Base-by-base conservation (phyloP, 768 basidiomycete species). In the Candolleomyces efflorescens region DNA sequence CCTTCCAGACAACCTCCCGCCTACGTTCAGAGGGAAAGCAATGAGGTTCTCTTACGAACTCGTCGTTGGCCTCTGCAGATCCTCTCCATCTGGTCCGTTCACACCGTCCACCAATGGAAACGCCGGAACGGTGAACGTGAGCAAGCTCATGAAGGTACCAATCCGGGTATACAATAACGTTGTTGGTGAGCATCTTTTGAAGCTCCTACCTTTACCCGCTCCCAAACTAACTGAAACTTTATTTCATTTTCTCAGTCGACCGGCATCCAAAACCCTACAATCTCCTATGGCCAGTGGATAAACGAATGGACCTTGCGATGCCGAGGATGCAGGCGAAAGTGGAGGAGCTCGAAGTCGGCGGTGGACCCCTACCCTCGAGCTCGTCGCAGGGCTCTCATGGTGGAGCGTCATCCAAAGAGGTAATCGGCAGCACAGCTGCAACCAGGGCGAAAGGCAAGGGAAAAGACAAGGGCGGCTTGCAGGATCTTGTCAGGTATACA, bases 161-260 rank as follows among this genome's bases (percentile, higher is more conserved):
- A 87, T 99, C 46, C 76, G 94, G 22, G 78, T 98, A 5, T 98
- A 97, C 73, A 94, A 92, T 58, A 78, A 94, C 62, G 90, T 97
- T 57, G 75, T 83, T 47, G 83, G 94, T 94, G 63, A 51, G 85
- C 68, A 13, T n/a, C 49, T 37, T 57, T 13, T 32, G 10, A 17
- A 27, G 22, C 41, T 39, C 47, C 23, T 39, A 22, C 10, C 53
- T 17, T 48, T 44, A 37, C 24, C 36, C 50, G n/a, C 38, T 62
- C 55, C 48, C 43, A 43, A 51, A 17, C 26, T n/a, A n/a, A 13
- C 45, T 12, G 49, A 36, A 3, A 37, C n/a, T 1, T 53, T 3
- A 53, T 3, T 9, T 37, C 9, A 7, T 10, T 36, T 59, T 18
- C 53, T 18, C 59, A 84, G 84, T 86, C 12, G 82, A 81, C 11